These are phyloP conservation scores for Penicillium waksmanii DNA, from an alignment of 495 filamentous ascomycete species.

Conservation along the genomic window DNA sequence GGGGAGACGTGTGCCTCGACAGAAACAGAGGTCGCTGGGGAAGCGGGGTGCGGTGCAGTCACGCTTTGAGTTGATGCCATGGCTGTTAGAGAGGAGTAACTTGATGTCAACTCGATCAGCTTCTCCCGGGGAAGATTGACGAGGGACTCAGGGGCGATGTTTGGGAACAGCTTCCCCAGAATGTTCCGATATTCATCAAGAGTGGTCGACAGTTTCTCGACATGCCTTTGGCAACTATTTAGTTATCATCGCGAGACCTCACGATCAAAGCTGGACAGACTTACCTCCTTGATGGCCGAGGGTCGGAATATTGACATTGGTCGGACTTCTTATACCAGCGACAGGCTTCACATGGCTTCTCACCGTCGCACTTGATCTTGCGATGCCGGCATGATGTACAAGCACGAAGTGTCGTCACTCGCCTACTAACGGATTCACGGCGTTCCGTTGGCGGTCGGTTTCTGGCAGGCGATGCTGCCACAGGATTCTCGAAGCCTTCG, in stretches of 20 bases:
- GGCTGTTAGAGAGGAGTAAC: slow-evolving; percentile 15
- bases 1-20: slow-evolving; percentile 47
- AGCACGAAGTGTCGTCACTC: slow-evolving; percentile 46
- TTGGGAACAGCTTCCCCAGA: slow-evolving; percentile 44
- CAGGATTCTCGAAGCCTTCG: slow-evolving; percentile 45
- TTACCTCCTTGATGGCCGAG: slow-evolving; percentile 44
- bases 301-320: slow-evolving; percentile 48
- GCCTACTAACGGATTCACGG: slow-evolving; percentile 41
- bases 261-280: slow-evolving; percentile 1
- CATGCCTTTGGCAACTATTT: slow-evolving; percentile 32
- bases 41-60: slow-evolving; percentile 34
- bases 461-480: slow-evolving; percentile 29
- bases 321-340: slow-evolving; percentile 52
- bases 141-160: slow-evolving; percentile 41
- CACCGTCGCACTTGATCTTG: slow-evolving; percentile 54
- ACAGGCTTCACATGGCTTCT: slow-evolving; percentile 51
- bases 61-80: slow-evolving; percentile 3
- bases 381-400: slow-evolving; percentile 53
- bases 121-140: slow-evolving; percentile 51
- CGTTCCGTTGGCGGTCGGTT: slow-evolving; percentile 35
- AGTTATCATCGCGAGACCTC: not conserved
- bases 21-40: slow-evolving; percentile 43
- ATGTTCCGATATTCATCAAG: slow-evolving; percentile 44
- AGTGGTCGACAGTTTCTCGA: slow-evolving; percentile 47
- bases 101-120: slow-evolving; percentile 46